Base-by-base conservation (phyloP, 2,329 filamentous ascomycete genomes). In the Whalleya microplaca region DNA sequence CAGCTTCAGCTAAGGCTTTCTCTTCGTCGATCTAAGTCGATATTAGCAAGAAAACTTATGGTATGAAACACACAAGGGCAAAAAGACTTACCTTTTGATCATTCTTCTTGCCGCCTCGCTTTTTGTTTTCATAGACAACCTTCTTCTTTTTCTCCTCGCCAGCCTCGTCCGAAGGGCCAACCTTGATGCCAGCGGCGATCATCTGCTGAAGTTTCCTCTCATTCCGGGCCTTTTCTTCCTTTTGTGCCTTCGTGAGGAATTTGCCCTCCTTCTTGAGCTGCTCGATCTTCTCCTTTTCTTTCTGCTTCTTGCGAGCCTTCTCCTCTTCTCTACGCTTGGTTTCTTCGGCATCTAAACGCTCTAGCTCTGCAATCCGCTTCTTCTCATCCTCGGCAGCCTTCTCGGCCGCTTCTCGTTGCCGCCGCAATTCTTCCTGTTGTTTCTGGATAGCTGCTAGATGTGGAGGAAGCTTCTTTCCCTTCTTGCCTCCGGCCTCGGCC, bases 181-280 rank as follows among this genome's bases (percentile, higher is more conserved):
- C 85, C 71, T 87, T 89, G 70, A 91, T 85, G 57, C 88, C 88
- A 48, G 88, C 88, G 50, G 86, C 90, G 64, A 93, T 77, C 90
- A 95, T 92, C 75, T 95, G 91, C 78, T 95, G 88, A 52, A 94
- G 76, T 67, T 92, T 92, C 67, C 87, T 80, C 75, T 94, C 89
- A 65, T 91, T 89, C 67, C 87, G 84, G 21, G 88, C 87, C 76
- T 92, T 91, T 70, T 91, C 89, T 67, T 93, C 90, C 70, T 87
- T 90, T 72, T 96, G 90, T 14, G 91, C 90, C 76, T 94, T 93
- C 64, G 91, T 94, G 69, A 94, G 78, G 75, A 89, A 94, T 70
- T 91, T 94, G 72, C 91, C 91, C 72, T 92, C 90, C 73, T 90
- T 91, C 83, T 94, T 95, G 54, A 92, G 84, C 76, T 94, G 88